Evolutionary conservation across 495 filamentous ascomycete species (phyloP), one percentile per base, ranked within the genome.

Genomic region (Xylaria scruposa): DNA sequence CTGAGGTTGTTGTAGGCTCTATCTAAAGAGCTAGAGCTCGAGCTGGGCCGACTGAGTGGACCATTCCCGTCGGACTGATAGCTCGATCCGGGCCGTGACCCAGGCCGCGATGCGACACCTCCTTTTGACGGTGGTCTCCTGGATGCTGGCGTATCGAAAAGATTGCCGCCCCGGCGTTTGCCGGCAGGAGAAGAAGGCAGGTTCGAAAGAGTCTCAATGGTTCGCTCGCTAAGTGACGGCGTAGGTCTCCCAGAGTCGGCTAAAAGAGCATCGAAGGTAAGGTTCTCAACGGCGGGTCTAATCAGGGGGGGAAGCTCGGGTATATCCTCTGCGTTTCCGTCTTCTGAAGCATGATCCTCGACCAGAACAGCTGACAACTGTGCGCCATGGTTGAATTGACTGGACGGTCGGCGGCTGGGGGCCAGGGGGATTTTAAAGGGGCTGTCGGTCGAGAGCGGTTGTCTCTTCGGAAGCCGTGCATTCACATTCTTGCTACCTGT

Each of bases 161-260:
- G 85, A 5, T 74, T 75, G 75, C 81, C 60, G 72, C 73, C 44
- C 70, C 77, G 67, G 70, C 73, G 72, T 76, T 81, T 84, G 3
- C 83, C 72, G 4, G 83, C 83, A 4, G 85, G 85, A 17, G 85
- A 86, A 0, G 83, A 85, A 9, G 85, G 84, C 21, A 87, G 33
- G 31, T 83, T 81, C 13, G 83, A 75, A 19, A 87, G 73, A 0
- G 85, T 86, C 73, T 87, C 83, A 12, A 87, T 82, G 10, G 85
- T 87, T 68, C 85, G 79, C 62, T 87, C 85, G 8, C 81, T 71
- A 10, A 86, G 81, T 0, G 84, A 84, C 4, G 77, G 81, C 15
- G 73, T 77, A 24, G 76, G 78, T 49, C 77, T 82, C 51, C 54
- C 64, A 17, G 75, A 65, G 33, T 70, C 64, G 26, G 72, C 54